phyloP scores from a whole-genome alignment of 2,329 filamentous ascomycete species.

The Neurospora sp. region DNA sequence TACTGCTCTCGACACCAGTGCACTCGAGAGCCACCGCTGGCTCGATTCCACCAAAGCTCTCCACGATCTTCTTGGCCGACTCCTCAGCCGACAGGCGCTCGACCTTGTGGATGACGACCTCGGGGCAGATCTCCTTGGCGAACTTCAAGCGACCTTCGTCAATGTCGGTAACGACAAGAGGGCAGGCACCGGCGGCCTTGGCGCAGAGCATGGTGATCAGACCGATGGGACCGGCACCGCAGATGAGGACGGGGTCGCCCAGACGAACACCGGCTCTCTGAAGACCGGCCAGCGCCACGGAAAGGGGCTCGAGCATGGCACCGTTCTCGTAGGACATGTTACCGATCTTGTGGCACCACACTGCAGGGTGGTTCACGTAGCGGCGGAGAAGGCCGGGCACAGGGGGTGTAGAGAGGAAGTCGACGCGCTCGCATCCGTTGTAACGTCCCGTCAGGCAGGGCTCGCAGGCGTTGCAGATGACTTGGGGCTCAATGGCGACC shows the following conservation, averaged over 20 bases:
- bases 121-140: conserved; percentile 73
- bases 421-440: conserved; percentile 82
- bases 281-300: conserved; percentile 79
- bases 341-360: conserved; percentile 95
- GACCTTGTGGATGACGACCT: conserved; percentile 72
- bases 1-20: conserved; percentile 86
- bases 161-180: conserved; percentile 90
- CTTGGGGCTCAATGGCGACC: conserved; percentile 87
- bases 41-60: conserved; percentile 66
- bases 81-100: conserved; percentile 53
- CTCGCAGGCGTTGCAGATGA: conserved; percentile 86
- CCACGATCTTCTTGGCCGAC: conserved; percentile 58
- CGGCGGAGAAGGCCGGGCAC: conserved; percentile 77
- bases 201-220: conserved; percentile 79
- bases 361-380: conserved; percentile 89
- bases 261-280: conserved; percentile 72
- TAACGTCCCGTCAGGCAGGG: conserved; percentile 87
- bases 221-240: conserved; percentile 89
- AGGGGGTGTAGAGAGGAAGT: conserved; percentile 85
- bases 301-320: conserved; percentile 80
- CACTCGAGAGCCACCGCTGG: conserved; percentile 81
- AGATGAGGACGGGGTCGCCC: conserved; percentile 81
- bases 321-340: conserved; percentile 88
- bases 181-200: conserved; percentile 78
- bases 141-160: conserved; percentile 78